phyloP scores from a whole-genome alignment of 2,329 filamentous ascomycete genomes.

The Colletotrichum cereale region DNA sequence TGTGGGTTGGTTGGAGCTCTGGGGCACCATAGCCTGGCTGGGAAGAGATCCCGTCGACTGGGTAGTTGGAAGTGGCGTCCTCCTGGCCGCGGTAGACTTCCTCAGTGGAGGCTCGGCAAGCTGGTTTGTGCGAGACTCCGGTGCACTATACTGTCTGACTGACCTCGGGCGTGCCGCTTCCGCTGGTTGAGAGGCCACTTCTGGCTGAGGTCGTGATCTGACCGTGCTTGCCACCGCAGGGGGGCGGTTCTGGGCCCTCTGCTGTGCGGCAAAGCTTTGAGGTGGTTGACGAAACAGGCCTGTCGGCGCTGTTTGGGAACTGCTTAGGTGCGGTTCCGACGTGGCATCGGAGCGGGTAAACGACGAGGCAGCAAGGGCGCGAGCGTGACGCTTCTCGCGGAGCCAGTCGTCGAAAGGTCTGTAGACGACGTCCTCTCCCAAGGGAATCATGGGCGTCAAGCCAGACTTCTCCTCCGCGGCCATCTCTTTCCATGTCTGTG shows the following conservation, averaged over 20 bases:
- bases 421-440: slow-evolving; percentile 73
- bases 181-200: slow-evolving; percentile 23
- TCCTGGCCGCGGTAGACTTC: slow-evolving; percentile 22
- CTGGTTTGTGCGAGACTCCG: slow-evolving; percentile 30
- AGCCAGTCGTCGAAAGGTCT: slow-evolving; percentile 73
- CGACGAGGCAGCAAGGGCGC: slow-evolving; percentile 39
- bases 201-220: slow-evolving; percentile 47
- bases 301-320: slow-evolving; percentile 52
- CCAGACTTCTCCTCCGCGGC: slow-evolving; percentile 76
- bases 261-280: slow-evolving; percentile 76
- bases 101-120: slow-evolving; percentile 33
- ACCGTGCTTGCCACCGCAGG: slow-evolving; percentile 44
- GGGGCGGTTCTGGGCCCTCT: slow-evolving; percentile 68
- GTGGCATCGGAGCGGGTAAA: slow-evolving; percentile 37
- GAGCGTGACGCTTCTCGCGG: slow-evolving; percentile 61
- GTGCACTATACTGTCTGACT: slow-evolving; percentile 37
- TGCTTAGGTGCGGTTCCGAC: slow-evolving; percentile 51
- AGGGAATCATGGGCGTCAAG: slow-evolving; percentile 72
- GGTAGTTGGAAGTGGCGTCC: slow-evolving; percentile 38
- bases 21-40: slow-evolving; percentile 22
- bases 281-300: slow-evolving; percentile 66
- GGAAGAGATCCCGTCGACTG: slow-evolving; percentile 38
- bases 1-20: slow-evolving; percentile 29
- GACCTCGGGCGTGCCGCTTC: slow-evolving; percentile 32
- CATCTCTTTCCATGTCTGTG: slow-evolving; percentile 74